A percentile compares a stretch with the other conserved stretches of the same genome.
Conservation (phyloP, 352 stramenopile species). For the Elongisporangium senticosum region DNA sequence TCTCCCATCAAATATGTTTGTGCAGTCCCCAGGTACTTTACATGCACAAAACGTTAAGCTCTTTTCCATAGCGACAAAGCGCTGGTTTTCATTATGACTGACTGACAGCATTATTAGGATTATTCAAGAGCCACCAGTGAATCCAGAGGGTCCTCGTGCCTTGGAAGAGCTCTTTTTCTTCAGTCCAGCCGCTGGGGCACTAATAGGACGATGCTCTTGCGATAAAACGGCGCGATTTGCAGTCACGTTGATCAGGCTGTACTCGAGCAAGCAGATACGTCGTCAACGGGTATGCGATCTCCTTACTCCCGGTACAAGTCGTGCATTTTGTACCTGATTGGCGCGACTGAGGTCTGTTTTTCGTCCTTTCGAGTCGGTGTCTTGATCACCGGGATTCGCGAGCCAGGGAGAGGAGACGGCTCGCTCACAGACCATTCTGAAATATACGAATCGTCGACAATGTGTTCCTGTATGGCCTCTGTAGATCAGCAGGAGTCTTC, state of each 20-base stretch:
- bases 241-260: constrained; percentile 37
- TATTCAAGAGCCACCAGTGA: too few relatives aligned
- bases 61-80: too few relatives aligned
- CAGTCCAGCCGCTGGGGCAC: constrained; percentile 29
- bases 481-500: too few relatives aligned
- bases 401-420: background rate
- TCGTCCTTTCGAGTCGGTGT: constrained; percentile 5
- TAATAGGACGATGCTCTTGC: constrained; percentile 37
- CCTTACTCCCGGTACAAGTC: background rate
- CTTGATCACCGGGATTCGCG: background rate
- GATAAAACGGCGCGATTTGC: constrained; percentile 27
- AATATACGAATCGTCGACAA: too few relatives aligned
- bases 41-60: too few relatives aligned
- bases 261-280: background rate
- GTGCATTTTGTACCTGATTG: constrained; percentile 8
- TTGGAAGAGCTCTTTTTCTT: constrained; percentile 35
- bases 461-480: too few relatives aligned
- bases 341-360: background rate
- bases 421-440: too few relatives aligned
- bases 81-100: too few relatives aligned
- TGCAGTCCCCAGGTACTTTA: too few relatives aligned
- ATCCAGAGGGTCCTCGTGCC: background rate
- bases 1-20: too few relatives aligned
- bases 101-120: too few relatives aligned
- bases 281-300: background rate